Conservation (phyloP, 768 basidiomycete species). For the Naganishia antarctica region DNA sequence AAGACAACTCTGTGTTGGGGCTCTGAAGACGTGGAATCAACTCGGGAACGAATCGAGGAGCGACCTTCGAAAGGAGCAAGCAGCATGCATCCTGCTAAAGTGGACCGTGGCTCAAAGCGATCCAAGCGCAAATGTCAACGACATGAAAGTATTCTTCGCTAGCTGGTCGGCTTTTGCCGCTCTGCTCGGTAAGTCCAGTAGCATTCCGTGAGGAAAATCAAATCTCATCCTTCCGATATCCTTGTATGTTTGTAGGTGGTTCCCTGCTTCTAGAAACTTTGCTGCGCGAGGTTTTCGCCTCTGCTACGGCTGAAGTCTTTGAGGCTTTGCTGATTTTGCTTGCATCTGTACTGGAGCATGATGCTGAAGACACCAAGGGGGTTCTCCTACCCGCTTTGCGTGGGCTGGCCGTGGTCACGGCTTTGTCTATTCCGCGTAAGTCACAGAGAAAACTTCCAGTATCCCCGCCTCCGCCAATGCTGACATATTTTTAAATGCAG, state of each 20-base stretch:
- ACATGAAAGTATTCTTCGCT: constrained; percentile 7
- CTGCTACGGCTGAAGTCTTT: background rate
- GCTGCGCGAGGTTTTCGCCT: constrained; percentile 11
- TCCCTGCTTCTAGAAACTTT: background rate
- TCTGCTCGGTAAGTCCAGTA: constrained; percentile 1
- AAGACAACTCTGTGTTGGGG: background rate
- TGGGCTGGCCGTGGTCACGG: constrained; percentile 1
- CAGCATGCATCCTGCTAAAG: background rate
- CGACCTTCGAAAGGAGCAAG: no score
- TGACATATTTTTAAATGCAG: background rate
- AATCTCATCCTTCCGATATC: background rate
- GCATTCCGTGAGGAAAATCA: background rate
- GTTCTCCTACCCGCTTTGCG: background rate
- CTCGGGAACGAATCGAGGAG: background rate
- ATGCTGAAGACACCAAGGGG: background rate
- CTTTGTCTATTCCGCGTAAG: constrained; percentile 7
- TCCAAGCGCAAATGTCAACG: background rate
- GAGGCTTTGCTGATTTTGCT: background rate
- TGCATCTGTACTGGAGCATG: background rate
- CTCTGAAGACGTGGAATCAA: background rate
- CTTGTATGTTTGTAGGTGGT: background rate
- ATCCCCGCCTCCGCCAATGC: background rate
- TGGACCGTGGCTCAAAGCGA: constrained; percentile 2
- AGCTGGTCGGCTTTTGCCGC: background rate
- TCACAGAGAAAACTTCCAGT: background rate